Conservation (phyloP, 2,329 filamentous ascomycete species). For the Ophiostoma ulmi region DNA sequence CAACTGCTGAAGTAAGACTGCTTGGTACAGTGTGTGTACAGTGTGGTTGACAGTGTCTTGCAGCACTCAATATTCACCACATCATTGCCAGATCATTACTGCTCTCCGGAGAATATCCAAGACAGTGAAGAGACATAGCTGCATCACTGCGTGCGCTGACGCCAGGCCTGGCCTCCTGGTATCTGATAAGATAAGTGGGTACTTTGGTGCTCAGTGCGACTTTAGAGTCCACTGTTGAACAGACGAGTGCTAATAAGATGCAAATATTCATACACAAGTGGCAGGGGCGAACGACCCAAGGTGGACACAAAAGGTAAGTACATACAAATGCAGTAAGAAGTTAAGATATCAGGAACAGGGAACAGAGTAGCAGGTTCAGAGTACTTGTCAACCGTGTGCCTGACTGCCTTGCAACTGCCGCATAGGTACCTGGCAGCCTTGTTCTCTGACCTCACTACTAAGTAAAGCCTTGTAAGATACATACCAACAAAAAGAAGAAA, state of each 20-base stretch:
- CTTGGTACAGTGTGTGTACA: not conserved
- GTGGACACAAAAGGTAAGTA: no score
- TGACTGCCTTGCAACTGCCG: not conserved
- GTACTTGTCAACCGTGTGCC: not conserved
- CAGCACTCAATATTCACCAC: not conserved
- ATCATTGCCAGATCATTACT: not conserved
- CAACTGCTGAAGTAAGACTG: not conserved
- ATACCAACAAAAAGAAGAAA: not conserved
- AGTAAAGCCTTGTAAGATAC: no score
- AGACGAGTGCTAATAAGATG: no score
- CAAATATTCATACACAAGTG: no score
- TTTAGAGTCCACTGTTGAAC: no score
- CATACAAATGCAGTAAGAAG: no score
- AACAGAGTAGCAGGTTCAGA: not conserved
- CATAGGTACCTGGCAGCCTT: not conserved
- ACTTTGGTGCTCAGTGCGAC: no score
- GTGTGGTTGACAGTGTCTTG: not conserved
- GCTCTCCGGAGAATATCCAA: not conserved
- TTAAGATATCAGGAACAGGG: no score
- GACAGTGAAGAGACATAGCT: not conserved
- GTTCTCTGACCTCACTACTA: not conserved
- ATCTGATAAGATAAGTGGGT: slow-evolving; percentile 2
- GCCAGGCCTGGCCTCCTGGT: not conserved
- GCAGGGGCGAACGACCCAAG: no score
- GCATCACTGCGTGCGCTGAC: not conserved